phyloP scores from a whole-genome alignment of 2,329 filamentous ascomycete species.

The Penicillium glabrum region DNA sequence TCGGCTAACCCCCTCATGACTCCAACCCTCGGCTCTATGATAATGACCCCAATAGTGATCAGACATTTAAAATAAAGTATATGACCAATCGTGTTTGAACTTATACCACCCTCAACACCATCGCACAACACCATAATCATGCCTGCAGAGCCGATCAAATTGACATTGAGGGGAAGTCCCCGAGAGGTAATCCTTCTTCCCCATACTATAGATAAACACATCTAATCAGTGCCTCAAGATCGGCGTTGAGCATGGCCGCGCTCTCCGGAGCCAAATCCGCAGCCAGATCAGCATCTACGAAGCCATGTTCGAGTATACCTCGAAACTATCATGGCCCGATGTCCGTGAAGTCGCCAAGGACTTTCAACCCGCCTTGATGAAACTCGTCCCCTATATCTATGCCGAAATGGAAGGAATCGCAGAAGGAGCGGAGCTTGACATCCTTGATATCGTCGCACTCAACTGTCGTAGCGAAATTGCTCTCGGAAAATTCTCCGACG shows the following conservation, averaged over 20 bases:
- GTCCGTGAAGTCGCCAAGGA: conserved; percentile 47
- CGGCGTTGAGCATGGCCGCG: conserved; percentile 48
- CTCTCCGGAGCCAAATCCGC: conserved; percentile 41
- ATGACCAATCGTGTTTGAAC: background rate
- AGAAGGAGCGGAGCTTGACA: conserved; percentile 48
- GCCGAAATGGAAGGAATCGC: conserved; percentile 56
- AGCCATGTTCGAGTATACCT: conserved; percentile 48
- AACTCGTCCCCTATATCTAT: conserved; percentile 37
- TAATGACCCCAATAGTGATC: background rate
- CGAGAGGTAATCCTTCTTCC: conserved; percentile 22
- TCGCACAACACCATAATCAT: conserved; percentile 43
- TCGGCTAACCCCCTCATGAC: conserved; percentile 17
- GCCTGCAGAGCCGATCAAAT: conserved; percentile 28
- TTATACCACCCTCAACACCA: background rate
- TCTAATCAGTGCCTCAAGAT: conserved; percentile 38
- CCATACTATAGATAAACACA: background rate
- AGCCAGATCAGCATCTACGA: conserved; percentile 51
- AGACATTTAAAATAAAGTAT: background rate
- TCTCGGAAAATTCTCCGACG: conserved; percentile 58
- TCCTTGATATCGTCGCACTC: conserved; percentile 56
- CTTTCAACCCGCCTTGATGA: conserved; percentile 48
- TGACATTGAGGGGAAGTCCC: conserved; percentile 25
- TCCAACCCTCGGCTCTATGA: conserved; percentile 13
- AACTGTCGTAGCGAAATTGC: conserved; percentile 62
- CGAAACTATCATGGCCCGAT: conserved; percentile 47